Conservation (phyloP, 106 monocot species). For the Phalaenopsis aphrodite region DNA sequence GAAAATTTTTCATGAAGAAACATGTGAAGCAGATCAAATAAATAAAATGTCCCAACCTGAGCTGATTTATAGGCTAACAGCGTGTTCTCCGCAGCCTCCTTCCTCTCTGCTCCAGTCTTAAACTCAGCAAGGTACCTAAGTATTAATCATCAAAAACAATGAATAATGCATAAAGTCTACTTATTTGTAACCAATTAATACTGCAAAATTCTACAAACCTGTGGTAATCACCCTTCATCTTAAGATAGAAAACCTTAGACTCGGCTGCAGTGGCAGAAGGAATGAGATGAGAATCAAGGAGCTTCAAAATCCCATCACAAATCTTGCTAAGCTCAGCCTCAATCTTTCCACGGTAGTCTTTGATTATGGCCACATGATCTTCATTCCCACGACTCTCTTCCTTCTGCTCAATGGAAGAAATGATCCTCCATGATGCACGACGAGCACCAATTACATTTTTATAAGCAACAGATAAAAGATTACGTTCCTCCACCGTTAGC, state of each 20-base stretch:
- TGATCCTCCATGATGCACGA: conserved; percentile 54
- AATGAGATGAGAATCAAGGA: conserved; percentile 47
- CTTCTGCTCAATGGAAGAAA: conserved; percentile 58
- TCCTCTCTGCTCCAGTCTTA: conserved; percentile 39
- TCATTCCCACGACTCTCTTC: conserved; percentile 47
- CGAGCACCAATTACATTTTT: conserved; percentile 50
- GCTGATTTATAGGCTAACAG: conserved; percentile 40
- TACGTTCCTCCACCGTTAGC: conserved; percentile 49
- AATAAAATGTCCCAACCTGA: conserved; percentile 12
- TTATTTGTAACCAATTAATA: not conserved
- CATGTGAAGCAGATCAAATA: not conserved
- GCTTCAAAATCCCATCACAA: conserved; percentile 42
- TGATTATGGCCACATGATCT: conserved; percentile 35
- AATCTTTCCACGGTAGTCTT: conserved; percentile 44
- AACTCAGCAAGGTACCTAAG: conserved; percentile 48
- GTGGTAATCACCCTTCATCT: conserved; percentile 65
- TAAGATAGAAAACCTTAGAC: conserved; percentile 49
- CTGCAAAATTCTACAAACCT: conserved; percentile 15
- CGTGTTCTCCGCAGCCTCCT: conserved; percentile 46
- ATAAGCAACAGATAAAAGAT: conserved; percentile 46
- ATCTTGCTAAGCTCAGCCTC: conserved; percentile 46
- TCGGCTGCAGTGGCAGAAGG: conserved; percentile 34
- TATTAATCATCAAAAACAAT: not conserved
- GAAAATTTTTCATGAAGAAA: no score
- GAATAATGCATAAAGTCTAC: not conserved